Evolutionary conservation across 2,329 filamentous ascomycete genomes (phyloP).

Genomic region (Calonectria leucothoes): DNA sequence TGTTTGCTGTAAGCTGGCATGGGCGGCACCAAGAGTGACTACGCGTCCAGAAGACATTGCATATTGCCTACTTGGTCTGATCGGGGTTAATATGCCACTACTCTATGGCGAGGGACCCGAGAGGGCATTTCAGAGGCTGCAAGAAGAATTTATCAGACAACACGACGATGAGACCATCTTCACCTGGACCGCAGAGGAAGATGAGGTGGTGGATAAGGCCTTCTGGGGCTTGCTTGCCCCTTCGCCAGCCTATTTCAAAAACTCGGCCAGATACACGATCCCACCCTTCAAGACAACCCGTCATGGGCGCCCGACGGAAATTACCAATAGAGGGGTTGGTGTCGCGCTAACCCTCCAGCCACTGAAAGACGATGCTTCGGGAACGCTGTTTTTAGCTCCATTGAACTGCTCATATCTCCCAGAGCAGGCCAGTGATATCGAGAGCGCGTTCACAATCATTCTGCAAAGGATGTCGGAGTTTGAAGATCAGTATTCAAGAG

Average conservation of each 20-base stretch:
- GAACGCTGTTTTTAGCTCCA: background rate
- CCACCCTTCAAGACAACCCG: background rate
- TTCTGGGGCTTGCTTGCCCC: background rate
- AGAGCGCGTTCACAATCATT: background rate
- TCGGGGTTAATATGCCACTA: conserved; percentile 1
- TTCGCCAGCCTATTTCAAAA: background rate
- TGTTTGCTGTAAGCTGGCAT: background rate
- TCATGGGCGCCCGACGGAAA: background rate
- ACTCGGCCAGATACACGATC: background rate
- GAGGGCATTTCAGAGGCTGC: background rate
- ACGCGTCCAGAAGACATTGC: background rate
- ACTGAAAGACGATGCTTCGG: background rate
- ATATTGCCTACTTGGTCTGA: background rate
- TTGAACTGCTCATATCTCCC: background rate
- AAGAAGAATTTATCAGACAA: background rate
- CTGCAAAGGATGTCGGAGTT: background rate
- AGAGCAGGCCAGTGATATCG: background rate
- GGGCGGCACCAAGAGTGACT: background rate
- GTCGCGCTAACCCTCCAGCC: background rate
- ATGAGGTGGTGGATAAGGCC: background rate
- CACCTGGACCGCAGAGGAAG: background rate
- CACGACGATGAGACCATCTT: background rate
- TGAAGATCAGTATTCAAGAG: background rate
- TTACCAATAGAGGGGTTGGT: conserved; percentile 2
- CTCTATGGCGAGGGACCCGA: background rate